A percentile compares a stretch with the other conserved stretches of the same genome.
These are phyloP conservation scores for Fagopyrum esculentum DNA, from an alignment of 148 eudicot genomes.

Conservation along the genomic window DNA sequence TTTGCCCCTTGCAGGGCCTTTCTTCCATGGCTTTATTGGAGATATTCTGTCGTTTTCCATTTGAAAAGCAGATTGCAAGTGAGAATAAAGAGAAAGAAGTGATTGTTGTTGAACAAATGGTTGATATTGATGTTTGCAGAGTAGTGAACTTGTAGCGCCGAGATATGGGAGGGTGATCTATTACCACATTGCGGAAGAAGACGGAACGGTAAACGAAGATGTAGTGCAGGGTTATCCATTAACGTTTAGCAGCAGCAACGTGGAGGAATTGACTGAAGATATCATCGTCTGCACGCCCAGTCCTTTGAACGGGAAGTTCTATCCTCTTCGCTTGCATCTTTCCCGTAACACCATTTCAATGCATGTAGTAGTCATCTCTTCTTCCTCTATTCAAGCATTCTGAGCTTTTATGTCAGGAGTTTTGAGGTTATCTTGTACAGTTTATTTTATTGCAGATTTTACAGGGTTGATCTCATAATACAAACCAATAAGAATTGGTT, in stretches of 20 bases:
- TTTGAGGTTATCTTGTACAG: neutral
- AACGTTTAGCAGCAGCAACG: constrained; percentile 45
- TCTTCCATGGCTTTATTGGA: too few relatives aligned
- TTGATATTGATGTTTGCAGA: too few relatives aligned
- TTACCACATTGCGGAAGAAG: constrained; percentile 42
- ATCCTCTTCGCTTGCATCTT: constrained; percentile 52
- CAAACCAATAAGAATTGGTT: too few relatives aligned
- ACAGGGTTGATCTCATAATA: neutral
- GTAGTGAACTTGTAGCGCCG: constrained; percentile 26
- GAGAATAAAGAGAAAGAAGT: too few relatives aligned
- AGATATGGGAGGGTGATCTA: constrained; percentile 56
- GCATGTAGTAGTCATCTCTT: constrained; percentile 50
- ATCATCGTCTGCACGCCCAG: constrained; percentile 45
- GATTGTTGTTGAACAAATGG: too few relatives aligned
- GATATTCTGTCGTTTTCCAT: too few relatives aligned
- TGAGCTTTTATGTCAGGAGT: neutral
- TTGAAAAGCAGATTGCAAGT: too few relatives aligned
- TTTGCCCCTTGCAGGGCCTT: too few relatives aligned
- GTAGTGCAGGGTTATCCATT: constrained; percentile 27
- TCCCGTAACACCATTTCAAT: constrained; percentile 55
- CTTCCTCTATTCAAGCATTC: constrained; percentile 32
- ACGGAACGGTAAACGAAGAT: constrained; percentile 28
- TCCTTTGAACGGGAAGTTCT: constrained; percentile 56
- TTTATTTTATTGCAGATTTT: neutral
- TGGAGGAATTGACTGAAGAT: constrained; percentile 43